Conservation (phyloP, 2,329 filamentous ascomycete species). For the Ophiognomonia clavigignenti-juglandacearum region DNA sequence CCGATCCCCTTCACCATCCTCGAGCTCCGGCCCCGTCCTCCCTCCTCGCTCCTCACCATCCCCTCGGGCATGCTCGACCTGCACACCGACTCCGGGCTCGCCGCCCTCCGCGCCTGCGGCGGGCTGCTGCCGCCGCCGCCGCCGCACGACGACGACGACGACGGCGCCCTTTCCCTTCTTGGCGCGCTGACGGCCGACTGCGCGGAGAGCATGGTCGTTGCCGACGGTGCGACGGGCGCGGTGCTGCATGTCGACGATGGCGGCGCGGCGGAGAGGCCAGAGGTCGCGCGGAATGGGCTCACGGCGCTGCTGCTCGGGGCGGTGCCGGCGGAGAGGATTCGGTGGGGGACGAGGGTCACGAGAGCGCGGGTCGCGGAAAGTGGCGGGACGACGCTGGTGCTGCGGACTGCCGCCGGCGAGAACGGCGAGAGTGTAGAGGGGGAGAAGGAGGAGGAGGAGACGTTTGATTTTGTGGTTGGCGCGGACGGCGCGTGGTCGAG, state of each 20-base stretch:
- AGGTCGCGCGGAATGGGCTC: conserved; percentile 33
- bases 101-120: conserved; percentile 38
- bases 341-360: conserved; percentile 33
- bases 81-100: conserved; percentile 39
- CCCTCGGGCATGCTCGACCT: conserved; percentile 44
- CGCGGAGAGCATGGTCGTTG: conserved; percentile 32
- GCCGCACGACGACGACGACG: too few species aligned
- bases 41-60: conserved; percentile 19
- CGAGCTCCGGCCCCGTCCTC: conserved; percentile 28
- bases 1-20: conserved; percentile 31
- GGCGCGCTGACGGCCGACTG: conserved; percentile 38
- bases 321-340: conserved; percentile 27
- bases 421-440: too few species aligned
- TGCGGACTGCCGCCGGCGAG: conserved; percentile 18
- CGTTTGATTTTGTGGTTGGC: conserved; percentile 34
- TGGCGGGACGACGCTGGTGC: conserved; percentile 13
- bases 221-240: conserved; percentile 26
- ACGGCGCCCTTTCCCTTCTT: too few species aligned
- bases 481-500: conserved; percentile 37
- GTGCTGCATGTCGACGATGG: conserved; percentile 21
- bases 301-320: conserved; percentile 28
- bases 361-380: neutral
- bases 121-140: too few species aligned
- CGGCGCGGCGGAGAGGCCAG: conserved; percentile 24
- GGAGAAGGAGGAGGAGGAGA: too few species aligned